A percentile compares a stretch with the other conserved stretches of the same genome.
These are phyloP conservation scores for Meyerozyma sp. DNA, from an alignment of 1,139 yeast species.

Conservation along the genomic window DNA sequence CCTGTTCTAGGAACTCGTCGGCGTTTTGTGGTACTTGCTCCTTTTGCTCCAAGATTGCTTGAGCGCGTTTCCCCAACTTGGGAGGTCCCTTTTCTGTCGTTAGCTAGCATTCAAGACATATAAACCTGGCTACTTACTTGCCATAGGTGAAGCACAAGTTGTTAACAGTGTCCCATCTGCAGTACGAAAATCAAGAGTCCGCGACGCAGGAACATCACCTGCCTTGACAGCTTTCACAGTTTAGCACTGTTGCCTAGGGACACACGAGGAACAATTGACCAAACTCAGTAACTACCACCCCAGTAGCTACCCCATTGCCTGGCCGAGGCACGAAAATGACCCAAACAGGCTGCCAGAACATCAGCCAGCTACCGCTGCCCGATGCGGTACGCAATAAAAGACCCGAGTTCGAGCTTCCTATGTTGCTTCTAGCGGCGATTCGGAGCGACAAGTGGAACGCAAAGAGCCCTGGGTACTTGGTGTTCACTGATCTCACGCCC, in stretches of 20 bases:
- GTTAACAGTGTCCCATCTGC: background rate
- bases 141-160: background rate
- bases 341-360: background rate
- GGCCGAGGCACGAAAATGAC: background rate
- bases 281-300: too few relatives aligned
- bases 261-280: background rate
- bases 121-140: background rate
- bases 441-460: background rate
- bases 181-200: background rate
- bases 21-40: conserved; percentile 26
- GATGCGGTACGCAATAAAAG: background rate
- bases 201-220: background rate
- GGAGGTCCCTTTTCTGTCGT: conserved; percentile 11
- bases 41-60: conserved; percentile 8
- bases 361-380: background rate
- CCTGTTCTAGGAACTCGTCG: conserved; percentile 45
- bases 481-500: background rate
- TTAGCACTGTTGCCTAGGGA: background rate
- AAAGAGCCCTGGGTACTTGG: background rate
- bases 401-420: background rate
- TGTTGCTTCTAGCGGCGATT: background rate
- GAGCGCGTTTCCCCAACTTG: conserved; percentile 16
- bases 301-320: background rate
- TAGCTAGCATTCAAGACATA: too few relatives aligned
- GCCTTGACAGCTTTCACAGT: too few relatives aligned